phyloP scores from a whole-genome alignment of 305 asterid species.

The Solanum hybrid region DNA sequence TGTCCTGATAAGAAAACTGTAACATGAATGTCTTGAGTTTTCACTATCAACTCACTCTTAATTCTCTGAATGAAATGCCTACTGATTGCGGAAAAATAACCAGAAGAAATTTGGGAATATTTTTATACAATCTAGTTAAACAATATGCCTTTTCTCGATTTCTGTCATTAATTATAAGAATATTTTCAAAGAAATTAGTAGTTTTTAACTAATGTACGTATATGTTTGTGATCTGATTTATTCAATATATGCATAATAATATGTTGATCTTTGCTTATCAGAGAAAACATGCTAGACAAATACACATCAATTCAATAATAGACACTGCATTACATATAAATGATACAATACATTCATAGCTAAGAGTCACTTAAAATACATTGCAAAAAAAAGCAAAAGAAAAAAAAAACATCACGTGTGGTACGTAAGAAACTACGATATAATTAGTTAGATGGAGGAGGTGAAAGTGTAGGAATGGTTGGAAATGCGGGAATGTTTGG shows the following conservation, averaged over 20 bases:
- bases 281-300: neutral
- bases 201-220: neutral
- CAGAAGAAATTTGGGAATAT: neutral
- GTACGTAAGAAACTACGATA: neutral
- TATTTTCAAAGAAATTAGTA: neutral
- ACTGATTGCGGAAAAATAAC: neutral
- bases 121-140: neutral
- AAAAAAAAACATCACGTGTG: neutral
- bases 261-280: neutral
- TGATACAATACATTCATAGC: neutral
- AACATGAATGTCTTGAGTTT: neutral
- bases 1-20: neutral
- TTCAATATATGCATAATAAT: neutral
- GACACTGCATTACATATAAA: neutral
- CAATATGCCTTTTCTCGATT: neutral
- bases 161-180: neutral
- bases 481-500: slow-evolving; percentile 5
- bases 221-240: neutral
- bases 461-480: neutral
- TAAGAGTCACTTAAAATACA: neutral
- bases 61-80: neutral
- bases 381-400: neutral
- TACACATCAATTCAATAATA: neutral
- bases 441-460: slow-evolving; percentile 12
- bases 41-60: neutral